phyloP scores from a whole-genome alignment of 257 asterid species.

The Apocynum venetum region DNA sequence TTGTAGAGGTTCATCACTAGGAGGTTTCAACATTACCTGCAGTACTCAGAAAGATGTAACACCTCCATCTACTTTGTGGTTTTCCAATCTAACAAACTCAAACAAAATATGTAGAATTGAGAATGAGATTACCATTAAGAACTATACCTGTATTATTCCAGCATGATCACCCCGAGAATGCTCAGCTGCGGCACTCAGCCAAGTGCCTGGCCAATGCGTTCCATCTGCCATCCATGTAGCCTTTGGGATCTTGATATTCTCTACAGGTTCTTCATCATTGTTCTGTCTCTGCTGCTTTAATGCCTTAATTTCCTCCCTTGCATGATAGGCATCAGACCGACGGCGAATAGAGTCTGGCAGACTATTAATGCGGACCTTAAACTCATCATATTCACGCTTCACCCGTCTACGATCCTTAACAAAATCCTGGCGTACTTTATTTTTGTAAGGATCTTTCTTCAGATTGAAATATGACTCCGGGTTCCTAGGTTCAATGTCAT shows the following conservation, averaged over 20 bases:
- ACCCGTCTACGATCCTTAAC: slow-evolving; percentile 69
- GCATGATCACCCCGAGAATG: slow-evolving; percentile 77
- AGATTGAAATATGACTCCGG: slow-evolving; percentile 56
- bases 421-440: slow-evolving; percentile 56
- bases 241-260: slow-evolving; percentile 46
- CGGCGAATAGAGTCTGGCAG: slow-evolving; percentile 68
- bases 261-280: slow-evolving; percentile 54
- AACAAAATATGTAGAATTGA: background rate
- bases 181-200: slow-evolving; percentile 48
- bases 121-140: slow-evolving; percentile 5
- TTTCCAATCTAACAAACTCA: background rate
- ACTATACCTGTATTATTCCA: slow-evolving; percentile 67
- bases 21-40: slow-evolving; percentile 82
- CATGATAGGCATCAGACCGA: slow-evolving; percentile 66
- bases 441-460: slow-evolving; percentile 72
- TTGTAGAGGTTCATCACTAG: slow-evolving; percentile 64
- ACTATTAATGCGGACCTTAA: slow-evolving; percentile 65
- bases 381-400: slow-evolving; percentile 78
- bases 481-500: slow-evolving; percentile 63
- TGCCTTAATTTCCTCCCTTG: slow-evolving; percentile 62
- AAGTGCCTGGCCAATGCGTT: slow-evolving; percentile 87
- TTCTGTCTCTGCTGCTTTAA: slow-evolving; percentile 59
- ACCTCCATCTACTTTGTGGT: background rate
- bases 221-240: slow-evolving; percentile 91
- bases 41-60: background rate